Conservation (phyloP, 2,329 filamentous ascomycete species). For the Penicillium decumbens region DNA sequence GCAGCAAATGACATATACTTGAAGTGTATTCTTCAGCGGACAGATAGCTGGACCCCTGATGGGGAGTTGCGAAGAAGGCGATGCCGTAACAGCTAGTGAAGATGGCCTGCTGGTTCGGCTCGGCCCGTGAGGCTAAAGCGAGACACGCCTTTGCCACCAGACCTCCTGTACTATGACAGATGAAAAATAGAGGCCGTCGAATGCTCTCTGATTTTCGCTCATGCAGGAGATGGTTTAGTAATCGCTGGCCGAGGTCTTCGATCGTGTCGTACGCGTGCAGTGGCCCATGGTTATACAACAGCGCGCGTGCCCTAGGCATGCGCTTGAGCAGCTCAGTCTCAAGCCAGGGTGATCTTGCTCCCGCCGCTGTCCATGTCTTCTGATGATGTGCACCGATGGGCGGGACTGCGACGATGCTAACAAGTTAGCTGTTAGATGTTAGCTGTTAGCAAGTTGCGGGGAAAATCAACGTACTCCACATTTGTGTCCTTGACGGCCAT, state of each 20-base stretch:
- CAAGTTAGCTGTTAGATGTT: neutral
- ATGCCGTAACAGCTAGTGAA: conserved; percentile 57
- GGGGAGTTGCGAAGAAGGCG: conserved; percentile 59
- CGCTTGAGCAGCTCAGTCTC: conserved; percentile 18
- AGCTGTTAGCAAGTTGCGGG: neutral
- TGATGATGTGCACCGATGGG: conserved; percentile 33
- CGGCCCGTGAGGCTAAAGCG: conserved; percentile 32
- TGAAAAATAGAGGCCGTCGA: conserved; percentile 54
- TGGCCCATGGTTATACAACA: conserved; percentile 29
- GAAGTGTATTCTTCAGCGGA: conserved; percentile 54
- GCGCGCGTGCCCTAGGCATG: conserved; percentile 25
- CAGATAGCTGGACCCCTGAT: conserved; percentile 60
- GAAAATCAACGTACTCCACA: conserved; percentile 25
- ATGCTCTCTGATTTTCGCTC: conserved; percentile 18
- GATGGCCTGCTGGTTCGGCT: conserved; percentile 35
- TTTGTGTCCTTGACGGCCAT: conserved; percentile 13
- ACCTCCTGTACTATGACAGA: conserved; percentile 59
- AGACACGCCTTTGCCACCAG: conserved; percentile 57
- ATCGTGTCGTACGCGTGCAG: conserved; percentile 25
- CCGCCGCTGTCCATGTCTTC: conserved; percentile 26
- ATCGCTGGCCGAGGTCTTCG: conserved; percentile 22
- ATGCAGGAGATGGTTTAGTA: conserved; percentile 24
- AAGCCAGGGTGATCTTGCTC: conserved; percentile 24
- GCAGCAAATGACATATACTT: conserved; percentile 52
- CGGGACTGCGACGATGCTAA: conserved; percentile 35